Conservation (phyloP, 2,329 filamentous ascomycete species). For the Waltergamsia citrina region DNA sequence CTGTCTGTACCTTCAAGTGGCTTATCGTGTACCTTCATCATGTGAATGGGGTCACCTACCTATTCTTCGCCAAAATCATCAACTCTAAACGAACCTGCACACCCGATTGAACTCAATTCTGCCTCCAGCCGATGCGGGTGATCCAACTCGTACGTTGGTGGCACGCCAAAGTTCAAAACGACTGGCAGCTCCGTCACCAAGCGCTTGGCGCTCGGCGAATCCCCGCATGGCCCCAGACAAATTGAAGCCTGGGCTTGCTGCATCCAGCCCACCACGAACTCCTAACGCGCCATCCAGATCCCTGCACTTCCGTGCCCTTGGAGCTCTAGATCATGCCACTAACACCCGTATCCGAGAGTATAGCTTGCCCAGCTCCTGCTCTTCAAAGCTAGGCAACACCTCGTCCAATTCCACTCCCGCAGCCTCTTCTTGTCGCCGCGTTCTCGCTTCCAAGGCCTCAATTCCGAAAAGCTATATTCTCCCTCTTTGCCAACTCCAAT, state of each 20-base stretch:
- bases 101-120: too few relatives aligned
- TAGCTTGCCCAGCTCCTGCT: conserved; percentile 45
- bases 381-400: conserved; percentile 35
- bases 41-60: too few relatives aligned
- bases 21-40: too few relatives aligned
- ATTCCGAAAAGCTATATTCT: too few relatives aligned
- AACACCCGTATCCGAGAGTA: conserved; percentile 4
- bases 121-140: too few relatives aligned
- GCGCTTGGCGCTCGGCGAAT: conserved; percentile 5
- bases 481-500: conserved; percentile 7
- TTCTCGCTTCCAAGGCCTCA: too few relatives aligned
- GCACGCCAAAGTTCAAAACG: too few relatives aligned
- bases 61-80: too few relatives aligned
- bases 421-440: background rate
- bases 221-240: conserved; percentile 1
- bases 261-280: background rate
- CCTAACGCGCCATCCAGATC: background rate
- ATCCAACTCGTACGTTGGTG: too few relatives aligned
- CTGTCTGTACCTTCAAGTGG: too few relatives aligned
- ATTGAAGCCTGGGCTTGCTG: background rate
- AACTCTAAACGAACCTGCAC: too few relatives aligned
- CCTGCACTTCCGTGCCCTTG: conserved; percentile 5
- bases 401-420: conserved; percentile 8
- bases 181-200: too few relatives aligned
- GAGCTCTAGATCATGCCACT: conserved; percentile 4